Evolutionary conservation across 2,329 filamentous ascomycete genomes (phyloP), one percentile per base, ranked within the genome.

Genomic region (Sphaceloma murrayae): DNA sequence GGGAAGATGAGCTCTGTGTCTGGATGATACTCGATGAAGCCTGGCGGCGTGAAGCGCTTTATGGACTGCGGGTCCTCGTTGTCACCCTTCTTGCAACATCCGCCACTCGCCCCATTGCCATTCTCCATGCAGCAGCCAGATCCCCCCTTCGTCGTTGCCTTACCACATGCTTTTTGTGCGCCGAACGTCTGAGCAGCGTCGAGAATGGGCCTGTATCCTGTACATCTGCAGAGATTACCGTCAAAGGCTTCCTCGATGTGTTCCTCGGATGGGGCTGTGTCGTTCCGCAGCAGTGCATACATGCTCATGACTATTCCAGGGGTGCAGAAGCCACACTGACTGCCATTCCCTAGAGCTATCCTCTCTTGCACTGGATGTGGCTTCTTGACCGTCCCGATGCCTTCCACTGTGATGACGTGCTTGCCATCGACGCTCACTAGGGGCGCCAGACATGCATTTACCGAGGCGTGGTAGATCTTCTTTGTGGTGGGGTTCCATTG

Each of bases 271-370:
- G 89, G 88, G 14, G 73, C 72, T 3, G 79, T 71, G 52, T 88
- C 83, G 57, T 96, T 96, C 48, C 91, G 76, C 22, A 98, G 70
- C 33, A 96, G 71, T 4, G 91, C 91, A 62, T 98, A 98, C 46
- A 96, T 65, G 61, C 88, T 95, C 78, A 96, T 96, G 50, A 96
- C 88, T 56, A 98, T 96, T 2, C 91, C 91, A 3, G 91, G 91
- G 0, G 91, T 96, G 58, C 91, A 98, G 65, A 98, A 98, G 1
- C 88, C 80, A 61, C 80, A 98, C 62, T 98, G 89, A 54, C 85
- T 94, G 38, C 91, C 91, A 66, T 94, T 91, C 22, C 82, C 77
- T 63, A 84, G 84, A 13, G 91, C 89, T 55, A 98, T 83, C 36
- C 91, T 76, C 66, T 96, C 87, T 61, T 96, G 91, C 3, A 82